Evolutionary conservation across 352 stramenopile species (phyloP).

Genomic region (Pythium aristosporum): DNA sequence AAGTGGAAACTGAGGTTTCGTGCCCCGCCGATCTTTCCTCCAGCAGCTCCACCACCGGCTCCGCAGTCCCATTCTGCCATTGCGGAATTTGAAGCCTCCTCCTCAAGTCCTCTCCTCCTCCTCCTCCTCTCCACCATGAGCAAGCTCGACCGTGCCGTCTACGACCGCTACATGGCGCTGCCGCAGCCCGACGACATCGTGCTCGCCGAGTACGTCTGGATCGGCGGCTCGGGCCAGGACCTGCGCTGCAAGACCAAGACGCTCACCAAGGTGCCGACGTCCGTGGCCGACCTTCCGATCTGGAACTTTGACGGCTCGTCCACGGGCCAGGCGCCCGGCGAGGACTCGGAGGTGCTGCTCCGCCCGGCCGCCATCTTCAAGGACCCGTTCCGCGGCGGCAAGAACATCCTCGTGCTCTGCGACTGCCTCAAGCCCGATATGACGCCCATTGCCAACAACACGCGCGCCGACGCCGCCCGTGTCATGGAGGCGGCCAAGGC

Average conservation of each 20-base stretch:
- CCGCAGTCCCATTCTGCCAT: conserved; percentile 13
- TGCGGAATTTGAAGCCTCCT: conserved; percentile 32
- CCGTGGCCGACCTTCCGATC: conserved; percentile 85
- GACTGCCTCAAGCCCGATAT: conserved; percentile 96
- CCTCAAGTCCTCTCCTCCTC: conserved; percentile 11
- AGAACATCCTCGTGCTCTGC: conserved; percentile 97
- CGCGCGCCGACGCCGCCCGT: conserved; percentile 67
- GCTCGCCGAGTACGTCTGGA: conserved; percentile 95
- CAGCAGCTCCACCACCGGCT: conserved; percentile 4
- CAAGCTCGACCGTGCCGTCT: conserved; percentile 79
- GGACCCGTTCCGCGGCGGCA: conserved; percentile 94
- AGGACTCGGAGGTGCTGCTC: conserved; percentile 97
- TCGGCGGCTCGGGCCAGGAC: conserved; percentile 91
- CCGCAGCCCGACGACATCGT: conserved; percentile 43
- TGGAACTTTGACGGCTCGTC: conserved; percentile 99
- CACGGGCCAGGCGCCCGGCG: conserved; percentile 95
- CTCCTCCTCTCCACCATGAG: conserved; percentile 48
- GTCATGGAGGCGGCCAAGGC: conserved; percentile 65
- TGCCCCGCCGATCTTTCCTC: conserved; percentile 3
- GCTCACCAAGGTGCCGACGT: conserved; percentile 65
- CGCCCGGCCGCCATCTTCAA: conserved; percentile 92
- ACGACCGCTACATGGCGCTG: conserved; percentile 79
- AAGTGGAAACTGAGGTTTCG: conserved; percentile 15
- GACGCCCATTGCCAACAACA: conserved; percentile 92
- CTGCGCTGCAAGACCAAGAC: conserved; percentile 94